Evolutionary conservation across 2,329 filamentous ascomycete genomes (phyloP).

Genomic region (Talaromyces sp.): DNA sequence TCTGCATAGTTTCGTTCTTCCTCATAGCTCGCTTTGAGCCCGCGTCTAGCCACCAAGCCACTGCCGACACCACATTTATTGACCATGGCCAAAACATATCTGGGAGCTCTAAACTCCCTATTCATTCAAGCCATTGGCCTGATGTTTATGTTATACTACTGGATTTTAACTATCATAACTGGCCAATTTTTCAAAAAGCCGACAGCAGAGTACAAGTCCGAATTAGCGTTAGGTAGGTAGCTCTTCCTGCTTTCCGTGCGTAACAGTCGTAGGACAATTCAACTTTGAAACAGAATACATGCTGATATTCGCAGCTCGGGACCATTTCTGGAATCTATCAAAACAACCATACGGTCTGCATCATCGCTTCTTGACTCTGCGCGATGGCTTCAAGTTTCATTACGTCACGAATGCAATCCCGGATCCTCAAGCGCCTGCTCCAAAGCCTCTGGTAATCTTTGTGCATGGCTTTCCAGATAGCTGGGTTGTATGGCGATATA

Average conservation of each 20-base stretch:
- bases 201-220: conserved; percentile 37
- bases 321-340: conserved; percentile 52
- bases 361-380: conserved; percentile 50
- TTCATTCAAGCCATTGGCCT: conserved; percentile 31
- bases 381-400: conserved; percentile 49
- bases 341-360: conserved; percentile 43
- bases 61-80: neutral
- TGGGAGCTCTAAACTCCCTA: conserved; percentile 18
- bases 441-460: conserved; percentile 47
- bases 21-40: neutral
- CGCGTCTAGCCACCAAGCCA: neutral
- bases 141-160: conserved; percentile 32
- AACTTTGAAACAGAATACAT: too few species aligned
- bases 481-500: conserved; percentile 50
- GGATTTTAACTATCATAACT: conserved; percentile 23
- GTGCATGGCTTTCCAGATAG: conserved; percentile 59
- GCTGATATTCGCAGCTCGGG: conserved; percentile 38
- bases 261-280: neutral
- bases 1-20: neutral
- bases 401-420: conserved; percentile 45
- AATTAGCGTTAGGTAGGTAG: conserved; percentile 37
- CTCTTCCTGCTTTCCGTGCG: neutral
- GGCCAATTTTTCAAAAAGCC: conserved; percentile 36
- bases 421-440: conserved; percentile 19
- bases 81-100: conserved; percentile 22